Evolutionary conservation across 345 rosid species (phyloP).

Genomic region (Eucalyptus marginata): DNA sequence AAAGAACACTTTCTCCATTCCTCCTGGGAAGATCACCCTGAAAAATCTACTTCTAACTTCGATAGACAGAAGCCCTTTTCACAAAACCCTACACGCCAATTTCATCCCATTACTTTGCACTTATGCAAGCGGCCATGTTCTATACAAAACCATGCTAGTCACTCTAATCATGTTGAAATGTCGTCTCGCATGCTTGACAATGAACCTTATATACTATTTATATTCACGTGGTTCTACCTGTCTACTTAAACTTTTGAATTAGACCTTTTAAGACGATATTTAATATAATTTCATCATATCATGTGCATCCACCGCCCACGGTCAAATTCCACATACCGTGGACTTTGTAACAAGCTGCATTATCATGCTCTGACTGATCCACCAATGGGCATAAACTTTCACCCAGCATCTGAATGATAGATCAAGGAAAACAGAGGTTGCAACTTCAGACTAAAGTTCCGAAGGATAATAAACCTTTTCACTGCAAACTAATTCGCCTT

Average conservation of each 20-base stretch:
- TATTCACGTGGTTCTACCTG: accelerated
- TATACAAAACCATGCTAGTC: neutral
- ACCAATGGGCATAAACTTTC: slow-evolving; percentile 65
- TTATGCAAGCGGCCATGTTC: neutral
- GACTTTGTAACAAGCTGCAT: slow-evolving; percentile 35
- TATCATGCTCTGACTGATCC: slow-evolving; percentile 55
- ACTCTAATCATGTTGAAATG: neutral
- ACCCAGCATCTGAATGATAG: slow-evolving; percentile 41
- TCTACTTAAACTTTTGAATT: neutral
- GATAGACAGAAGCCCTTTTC: neutral
- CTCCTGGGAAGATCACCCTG: neutral
- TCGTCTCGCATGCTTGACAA: neutral
- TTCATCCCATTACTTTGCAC: neutral
- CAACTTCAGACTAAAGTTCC: neutral
- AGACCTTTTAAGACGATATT: too few relatives aligned
- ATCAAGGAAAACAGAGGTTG: neutral
- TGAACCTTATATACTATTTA: neutral
- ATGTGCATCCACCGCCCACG: neutral
- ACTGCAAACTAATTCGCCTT: neutral
- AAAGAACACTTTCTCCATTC: neutral
- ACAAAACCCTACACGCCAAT: neutral
- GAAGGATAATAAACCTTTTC: neutral
- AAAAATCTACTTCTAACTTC: neutral
- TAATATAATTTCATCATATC: neutral
- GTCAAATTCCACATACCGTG: too few relatives aligned